Percentiles rank a stretch among this genome's conserved stretches.
These are phyloP conservation scores for Mariannaea elegans DNA, from an alignment of 2,329 filamentous ascomycete genomes.

Conservation along the genomic window DNA sequence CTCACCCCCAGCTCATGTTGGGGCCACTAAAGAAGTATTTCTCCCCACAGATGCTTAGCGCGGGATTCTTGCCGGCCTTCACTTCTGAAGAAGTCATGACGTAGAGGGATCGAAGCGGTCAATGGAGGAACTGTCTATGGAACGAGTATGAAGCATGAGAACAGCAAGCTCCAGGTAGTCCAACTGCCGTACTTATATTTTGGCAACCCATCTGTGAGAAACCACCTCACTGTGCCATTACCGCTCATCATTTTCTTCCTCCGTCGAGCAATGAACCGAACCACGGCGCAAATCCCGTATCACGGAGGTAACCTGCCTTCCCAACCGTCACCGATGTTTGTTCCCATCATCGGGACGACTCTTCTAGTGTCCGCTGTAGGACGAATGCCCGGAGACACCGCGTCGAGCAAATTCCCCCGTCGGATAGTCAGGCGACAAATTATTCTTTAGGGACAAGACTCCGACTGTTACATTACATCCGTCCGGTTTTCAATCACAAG, in stretches of 20 bases:
- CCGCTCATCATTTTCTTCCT: too few species aligned
- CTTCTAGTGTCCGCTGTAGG: not conserved
- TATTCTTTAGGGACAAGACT: not conserved
- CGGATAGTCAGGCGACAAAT: not conserved
- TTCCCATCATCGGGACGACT: not conserved
- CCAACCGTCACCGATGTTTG: not conserved
- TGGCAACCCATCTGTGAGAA: not conserved
- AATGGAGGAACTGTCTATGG: too few species aligned
- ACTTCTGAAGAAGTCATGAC: not conserved
- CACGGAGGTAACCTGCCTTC: not conserved
- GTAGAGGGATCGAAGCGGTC: too few species aligned
- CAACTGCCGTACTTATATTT: conserved; percentile 10
- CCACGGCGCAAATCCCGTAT: not conserved
- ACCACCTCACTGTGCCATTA: not conserved
- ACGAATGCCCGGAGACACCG: conserved; percentile 1
- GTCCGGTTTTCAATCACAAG: not conserved
- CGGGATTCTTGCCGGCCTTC: conserved; percentile 23
- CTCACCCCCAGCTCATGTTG: conserved; percentile 31
- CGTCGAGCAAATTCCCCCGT: not conserved
- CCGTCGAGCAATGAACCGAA: too few species aligned
- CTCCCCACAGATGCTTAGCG: conserved; percentile 30
- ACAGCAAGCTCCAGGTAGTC: too few species aligned
- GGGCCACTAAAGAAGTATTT: conserved; percentile 35
- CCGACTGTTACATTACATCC: not conserved
- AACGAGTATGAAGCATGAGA: too few species aligned